phyloP scores from a whole-genome alignment of 2,329 filamentous ascomycete species.

The Talaromyces funiculosus region DNA sequence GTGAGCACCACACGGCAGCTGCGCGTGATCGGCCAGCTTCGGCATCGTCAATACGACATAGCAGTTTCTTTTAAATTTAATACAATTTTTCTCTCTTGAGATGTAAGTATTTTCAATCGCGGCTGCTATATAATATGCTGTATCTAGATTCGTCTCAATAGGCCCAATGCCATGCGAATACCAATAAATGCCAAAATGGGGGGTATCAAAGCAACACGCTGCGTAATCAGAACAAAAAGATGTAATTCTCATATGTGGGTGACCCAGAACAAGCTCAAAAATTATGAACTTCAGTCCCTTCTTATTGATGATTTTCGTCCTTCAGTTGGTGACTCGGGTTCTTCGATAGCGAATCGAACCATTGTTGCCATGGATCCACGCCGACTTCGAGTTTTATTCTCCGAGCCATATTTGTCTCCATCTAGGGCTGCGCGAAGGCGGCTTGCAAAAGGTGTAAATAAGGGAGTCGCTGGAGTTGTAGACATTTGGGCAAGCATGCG shows the following conservation, averaged over 20 bases:
- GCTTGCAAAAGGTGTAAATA: constrained; percentile 40
- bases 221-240: constrained; percentile 4
- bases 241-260: background rate
- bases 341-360: constrained; percentile 38
- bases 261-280: background rate
- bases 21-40: background rate
- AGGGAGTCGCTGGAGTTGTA: constrained; percentile 41
- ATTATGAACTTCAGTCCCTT: constrained; percentile 19
- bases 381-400: constrained; percentile 17
- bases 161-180: background rate
- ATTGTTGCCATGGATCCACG: constrained; percentile 25
- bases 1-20: constrained; percentile 2
- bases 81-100: background rate
- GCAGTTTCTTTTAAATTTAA: background rate
- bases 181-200: constrained; percentile 5
- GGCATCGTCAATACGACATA: background rate
- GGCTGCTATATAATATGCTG: background rate
- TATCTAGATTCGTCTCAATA: too few species aligned
- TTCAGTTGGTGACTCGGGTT: constrained; percentile 37
- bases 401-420: constrained; percentile 15
- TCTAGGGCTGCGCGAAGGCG: constrained; percentile 27
- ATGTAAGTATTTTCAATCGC: background rate
- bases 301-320: constrained; percentile 34
- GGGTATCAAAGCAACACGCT: constrained; percentile 10
- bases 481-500: constrained; percentile 37